Conservation (phyloP, 1,284 basidiomycete species). For the Cystobasidiaceae sp. region DNA sequence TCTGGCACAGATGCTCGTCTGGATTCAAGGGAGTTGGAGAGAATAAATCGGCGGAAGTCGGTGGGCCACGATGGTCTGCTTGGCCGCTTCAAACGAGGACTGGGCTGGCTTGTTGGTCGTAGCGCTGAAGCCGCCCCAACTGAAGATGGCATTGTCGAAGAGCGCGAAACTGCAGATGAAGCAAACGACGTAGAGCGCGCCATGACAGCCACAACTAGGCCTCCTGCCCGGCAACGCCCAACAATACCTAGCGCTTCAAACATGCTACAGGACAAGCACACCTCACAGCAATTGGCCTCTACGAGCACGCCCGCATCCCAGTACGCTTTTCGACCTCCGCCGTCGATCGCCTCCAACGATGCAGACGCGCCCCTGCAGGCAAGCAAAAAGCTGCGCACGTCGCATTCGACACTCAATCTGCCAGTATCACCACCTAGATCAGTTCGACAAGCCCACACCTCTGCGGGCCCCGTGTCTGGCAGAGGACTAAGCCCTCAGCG, state of each 20-base stretch:
- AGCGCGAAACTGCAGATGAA: no score
- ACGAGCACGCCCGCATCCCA: background rate
- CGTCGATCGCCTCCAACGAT: background rate
- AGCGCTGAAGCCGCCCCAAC: background rate
- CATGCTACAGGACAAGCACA: no score
- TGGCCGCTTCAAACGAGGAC: background rate
- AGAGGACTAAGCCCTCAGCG: background rate
- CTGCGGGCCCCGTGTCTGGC: background rate
- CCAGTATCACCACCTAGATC: background rate
- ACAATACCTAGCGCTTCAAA: no score
- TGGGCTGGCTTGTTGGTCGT: conserved; percentile 7
- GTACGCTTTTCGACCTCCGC: background rate
- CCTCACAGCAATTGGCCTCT: background rate
- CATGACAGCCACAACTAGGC: no score
- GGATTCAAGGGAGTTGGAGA: background rate
- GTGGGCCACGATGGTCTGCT: background rate
- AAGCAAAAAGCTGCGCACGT: conserved; percentile 16
- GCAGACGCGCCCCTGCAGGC: background rate
- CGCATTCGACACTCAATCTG: conserved; percentile 23
- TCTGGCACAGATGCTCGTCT: background rate
- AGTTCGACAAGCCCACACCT: background rate
- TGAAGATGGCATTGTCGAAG: conserved; percentile 1
- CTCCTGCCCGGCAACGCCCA: no score
- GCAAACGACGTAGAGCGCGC: no score
- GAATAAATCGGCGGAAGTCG: conserved; percentile 9